These are phyloP conservation scores for Cladophialophora carrionii DNA, from an alignment of 2,329 filamentous ascomycete genomes.

Conservation along the genomic window DNA sequence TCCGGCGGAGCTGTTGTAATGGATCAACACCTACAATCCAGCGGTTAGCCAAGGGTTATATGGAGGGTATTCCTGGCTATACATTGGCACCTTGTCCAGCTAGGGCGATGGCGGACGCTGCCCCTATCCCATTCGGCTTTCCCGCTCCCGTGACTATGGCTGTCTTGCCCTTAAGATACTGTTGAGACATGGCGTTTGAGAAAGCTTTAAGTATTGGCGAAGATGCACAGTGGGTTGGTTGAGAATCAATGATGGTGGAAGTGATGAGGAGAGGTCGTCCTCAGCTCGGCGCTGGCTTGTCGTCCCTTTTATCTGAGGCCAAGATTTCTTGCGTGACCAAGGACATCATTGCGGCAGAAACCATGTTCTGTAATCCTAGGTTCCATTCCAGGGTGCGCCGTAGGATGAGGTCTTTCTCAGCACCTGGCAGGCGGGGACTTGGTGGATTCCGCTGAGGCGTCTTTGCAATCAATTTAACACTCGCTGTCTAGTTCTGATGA, in stretches of 20 bases:
- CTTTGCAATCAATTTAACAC: neutral
- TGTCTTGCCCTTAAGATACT: constrained; percentile 35
- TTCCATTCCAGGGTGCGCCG: neutral
- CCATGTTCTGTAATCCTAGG: neutral
- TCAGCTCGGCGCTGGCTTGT: neutral
- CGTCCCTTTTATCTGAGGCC: neutral
- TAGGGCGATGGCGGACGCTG: constrained; percentile 27
- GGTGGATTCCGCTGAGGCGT: neutral
- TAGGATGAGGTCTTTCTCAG: neutral
- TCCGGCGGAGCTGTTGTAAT: constrained; percentile 40
- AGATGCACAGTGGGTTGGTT: neutral
- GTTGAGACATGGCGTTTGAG: constrained; percentile 21
- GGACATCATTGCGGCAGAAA: neutral
- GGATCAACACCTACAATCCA: constrained; percentile 39
- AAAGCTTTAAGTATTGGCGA: neutral
- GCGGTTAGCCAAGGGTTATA: constrained; percentile 34
- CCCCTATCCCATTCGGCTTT: constrained; percentile 39
- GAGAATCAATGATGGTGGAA: neutral
- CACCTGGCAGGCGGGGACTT: neutral
- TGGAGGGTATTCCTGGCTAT: neutral
- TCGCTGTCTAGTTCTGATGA: constrained; percentile 8
- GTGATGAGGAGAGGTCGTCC: neutral
- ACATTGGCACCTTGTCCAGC: constrained; percentile 34
- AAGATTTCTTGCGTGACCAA: neutral
- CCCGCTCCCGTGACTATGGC: constrained; percentile 41